phyloP scores from a whole-genome alignment of 345 rosid genomes.

The sweet orange (Citrus sinensis) region DVS_A1.0 CM039161.1:24652501-24653000 shows the following conservation, averaged over 20 bases:
- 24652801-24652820: not conserved
- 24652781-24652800: conserved; percentile 3
- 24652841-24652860: conserved; percentile 6
- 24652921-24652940: conserved; percentile 14
- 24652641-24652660: not conserved
- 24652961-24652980: not conserved
- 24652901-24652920: conserved; percentile 21
- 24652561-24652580: no score
- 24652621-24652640: no score
- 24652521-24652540: no score
- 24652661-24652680: not conserved
- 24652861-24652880: conserved; percentile 39
- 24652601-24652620: no score
- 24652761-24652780: not conserved
- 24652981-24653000: conserved; percentile 3
- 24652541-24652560: no score
- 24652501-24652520: no score
- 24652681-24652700: not conserved
- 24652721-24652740: not conserved
- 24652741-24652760: not conserved
- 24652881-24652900: not conserved
- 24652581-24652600: no score
- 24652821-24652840: conserved; percentile 8
- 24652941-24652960: not conserved
- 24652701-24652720: not conserved